Evolutionary conservation across 306 rosid genomes (phyloP).

Genomic region (Mucuna pruriens): DNA sequence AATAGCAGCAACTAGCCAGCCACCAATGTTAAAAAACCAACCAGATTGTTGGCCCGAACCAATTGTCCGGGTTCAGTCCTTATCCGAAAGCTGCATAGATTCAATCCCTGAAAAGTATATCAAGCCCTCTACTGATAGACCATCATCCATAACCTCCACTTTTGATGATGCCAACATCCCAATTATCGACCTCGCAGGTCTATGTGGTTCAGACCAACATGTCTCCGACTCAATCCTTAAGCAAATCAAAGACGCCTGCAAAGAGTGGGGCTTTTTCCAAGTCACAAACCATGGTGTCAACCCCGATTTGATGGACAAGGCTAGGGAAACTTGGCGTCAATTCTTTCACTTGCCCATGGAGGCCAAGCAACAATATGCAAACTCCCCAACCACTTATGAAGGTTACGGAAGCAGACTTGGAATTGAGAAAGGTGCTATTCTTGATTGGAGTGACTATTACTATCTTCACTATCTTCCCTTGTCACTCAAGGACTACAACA

Average conservation of each 20-base stretch:
- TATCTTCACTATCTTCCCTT: constrained; percentile 80
- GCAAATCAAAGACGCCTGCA: constrained; percentile 64
- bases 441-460: constrained; percentile 93
- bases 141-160: constrained; percentile 5
- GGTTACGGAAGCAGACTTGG: constrained; percentile 95
- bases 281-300: constrained; percentile 71
- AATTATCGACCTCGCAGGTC: constrained; percentile 62
- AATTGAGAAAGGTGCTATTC: constrained; percentile 75
- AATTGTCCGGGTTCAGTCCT: constrained; percentile 79
- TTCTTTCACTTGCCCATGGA: constrained; percentile 81
- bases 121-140: constrained; percentile 64
- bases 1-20: not conserved
- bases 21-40: constrained; percentile 45
- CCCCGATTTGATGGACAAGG: constrained; percentile 60
- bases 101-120: constrained; percentile 72
- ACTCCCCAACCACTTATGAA: constrained; percentile 79
- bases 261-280: constrained; percentile 87
- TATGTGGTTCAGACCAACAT: not conserved
- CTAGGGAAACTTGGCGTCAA: constrained; percentile 62
- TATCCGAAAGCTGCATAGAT: constrained; percentile 56
- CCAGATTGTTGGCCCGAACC: constrained; percentile 99
- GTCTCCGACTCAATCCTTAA: not conserved
- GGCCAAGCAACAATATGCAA: constrained; percentile 65
- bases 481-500: constrained; percentile 57
- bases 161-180: constrained; percentile 59